Base-by-base conservation (phyloP, 2,329 filamentous ascomycete species). In the Sarocladiaceae sp. region DNA sequence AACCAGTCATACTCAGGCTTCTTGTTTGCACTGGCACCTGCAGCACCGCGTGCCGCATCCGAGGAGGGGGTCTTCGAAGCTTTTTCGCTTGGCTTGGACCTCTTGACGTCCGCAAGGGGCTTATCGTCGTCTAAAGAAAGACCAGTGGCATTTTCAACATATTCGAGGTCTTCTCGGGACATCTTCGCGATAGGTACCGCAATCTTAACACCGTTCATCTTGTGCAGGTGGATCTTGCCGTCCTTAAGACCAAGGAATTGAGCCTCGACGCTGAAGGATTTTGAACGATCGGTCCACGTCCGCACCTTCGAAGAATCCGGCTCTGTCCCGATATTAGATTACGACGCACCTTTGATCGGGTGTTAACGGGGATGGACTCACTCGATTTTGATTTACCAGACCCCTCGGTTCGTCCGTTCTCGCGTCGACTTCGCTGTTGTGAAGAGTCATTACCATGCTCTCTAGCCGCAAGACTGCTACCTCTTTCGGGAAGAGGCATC, bases 121-220 rank as follows among this genome's bases (percentile, higher is more conserved):
- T 95, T 96, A 56, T 96, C 89, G 57, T 97, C 91, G 51, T 97
- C 90, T 40, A 97, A 70, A 11, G 90, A 95, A 41, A 88, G 77
- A 27, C 90, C 89, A n/a, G 90, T 93, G 13, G 80, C 72, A 48
- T 78, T 80, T 65, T 98, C 93, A 45, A 98, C 91, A 56, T 94
- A 97, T 65, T 96, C 91, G 31, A 98, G 73, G 65, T 98, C 93
- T 58, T 91, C 86, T 33, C 89, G 75, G 1, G 91, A 94, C 93
- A 98, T 98, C 63, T 98, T 98, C 31, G 81, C 73, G 21, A 97
- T 80, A 2, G 93, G 93, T 3, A 98, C 93, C 7, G 93, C 93
- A 64, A 98, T 98, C 66, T 97, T 97, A 56, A 98, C 89, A 29
- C 93, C 93, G 60, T 98, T 98, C 66, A 88, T 77, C 69, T 98